Conservation (phyloP, 2,329 filamentous ascomycete genomes). For the Thelonectria blattea region DNA sequence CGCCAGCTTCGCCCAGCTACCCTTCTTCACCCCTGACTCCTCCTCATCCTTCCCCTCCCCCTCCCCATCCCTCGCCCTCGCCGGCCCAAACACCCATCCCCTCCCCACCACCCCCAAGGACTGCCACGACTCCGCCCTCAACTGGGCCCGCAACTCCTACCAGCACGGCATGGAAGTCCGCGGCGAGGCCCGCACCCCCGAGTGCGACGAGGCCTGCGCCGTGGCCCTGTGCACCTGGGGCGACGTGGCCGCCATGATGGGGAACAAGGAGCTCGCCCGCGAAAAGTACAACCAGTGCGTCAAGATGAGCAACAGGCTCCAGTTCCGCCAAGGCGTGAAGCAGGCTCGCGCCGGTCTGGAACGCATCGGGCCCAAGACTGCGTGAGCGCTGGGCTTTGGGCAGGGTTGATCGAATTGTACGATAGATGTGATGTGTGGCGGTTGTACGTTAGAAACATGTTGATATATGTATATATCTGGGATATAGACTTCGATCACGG, state of each 20-base stretch:
- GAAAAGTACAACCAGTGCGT: constrained; percentile 73
- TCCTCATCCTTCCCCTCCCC: constrained; percentile 36
- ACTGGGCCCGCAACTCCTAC: constrained; percentile 82
- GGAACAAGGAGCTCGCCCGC: constrained; percentile 68
- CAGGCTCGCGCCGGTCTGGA: constrained; percentile 60
- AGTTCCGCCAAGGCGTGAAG: constrained; percentile 56
- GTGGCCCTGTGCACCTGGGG: constrained; percentile 87
- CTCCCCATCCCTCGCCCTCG: constrained; percentile 37
- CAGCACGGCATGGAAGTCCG: constrained; percentile 69
- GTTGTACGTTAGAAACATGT: not conserved
- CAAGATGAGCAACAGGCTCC: constrained; percentile 61
- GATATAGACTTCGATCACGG: not conserved
- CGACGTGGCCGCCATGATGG: constrained; percentile 79
- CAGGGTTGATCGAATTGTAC: not conserved
- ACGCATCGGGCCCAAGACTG: constrained; percentile 33
- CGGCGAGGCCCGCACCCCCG: constrained; percentile 70
- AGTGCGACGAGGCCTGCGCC: constrained; percentile 85
- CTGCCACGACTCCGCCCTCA: constrained; percentile 71
- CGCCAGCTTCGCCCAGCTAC: constrained; percentile 73
- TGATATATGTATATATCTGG: no score
- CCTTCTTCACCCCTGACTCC: constrained; percentile 45
- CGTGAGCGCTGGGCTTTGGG: not conserved
- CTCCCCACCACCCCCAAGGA: constrained; percentile 58
- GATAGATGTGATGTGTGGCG: not conserved
- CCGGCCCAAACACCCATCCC: constrained; percentile 37